Base-by-base conservation (phyloP, 306 rosid species). In the Lathyrus sativus region DNA sequence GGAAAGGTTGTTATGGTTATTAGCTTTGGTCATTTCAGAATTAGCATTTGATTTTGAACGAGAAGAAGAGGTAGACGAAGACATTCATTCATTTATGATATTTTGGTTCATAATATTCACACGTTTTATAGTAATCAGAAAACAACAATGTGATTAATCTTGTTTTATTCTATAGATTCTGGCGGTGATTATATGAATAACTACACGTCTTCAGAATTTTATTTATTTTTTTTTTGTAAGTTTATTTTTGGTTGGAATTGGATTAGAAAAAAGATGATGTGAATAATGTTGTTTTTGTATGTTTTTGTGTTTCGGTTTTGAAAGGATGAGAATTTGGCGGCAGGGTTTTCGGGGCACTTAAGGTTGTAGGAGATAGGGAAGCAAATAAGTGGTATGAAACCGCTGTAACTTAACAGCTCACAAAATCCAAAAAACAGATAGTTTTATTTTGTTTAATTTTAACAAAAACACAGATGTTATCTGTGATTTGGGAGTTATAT, bases 321-420 rank as follows among this genome's bases (percentile, higher is more conserved):
- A 69, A 72, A 84, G 73, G 68, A 76, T 37, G 90, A 91, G 96
- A 87, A 41, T 73, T 79, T 84, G 88, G 89, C 65, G 92, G 83
- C 96, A 81, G 75, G 65, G 71, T 7, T 79, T 85, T 89, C 98
- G 98, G 96, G 61, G 74, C 58, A 76, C 58, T 61, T 60, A 73
- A 58, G 79, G 87, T 75, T 67, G 49, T 48, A 76, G 82, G 65
- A 7, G 67, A 73, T 17, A 74, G 79, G 42, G 72, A 69, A 67
- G 22, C 56, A 54, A 62, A 28, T 35, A 62, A 37, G 71, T 71
- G 76, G 68, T 45, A 37, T 51, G 45, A 77, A 80, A 73, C 84
- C 68, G 86, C 76, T 78, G 28, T 55, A 55, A 49, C 55, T 7
- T 33, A 64, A 38, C 64, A 57, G 64, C 48, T 65, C 42, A 70